These are phyloP conservation scores for Penicillium canescens DNA, from an alignment of 495 filamentous ascomycete species.

Conservation along the genomic window DNA sequence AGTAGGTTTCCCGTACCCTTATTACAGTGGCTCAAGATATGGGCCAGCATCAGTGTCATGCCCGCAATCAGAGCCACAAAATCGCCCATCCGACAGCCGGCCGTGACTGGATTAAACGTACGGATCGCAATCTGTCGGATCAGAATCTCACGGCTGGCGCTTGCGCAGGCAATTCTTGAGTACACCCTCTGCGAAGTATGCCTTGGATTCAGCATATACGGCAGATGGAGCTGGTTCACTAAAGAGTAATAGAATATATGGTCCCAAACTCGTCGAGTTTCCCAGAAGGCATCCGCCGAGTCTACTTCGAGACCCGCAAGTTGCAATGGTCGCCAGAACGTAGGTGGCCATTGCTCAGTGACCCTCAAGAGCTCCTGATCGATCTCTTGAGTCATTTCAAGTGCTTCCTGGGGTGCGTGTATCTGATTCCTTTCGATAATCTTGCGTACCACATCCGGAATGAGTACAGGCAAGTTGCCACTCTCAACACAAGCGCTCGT, in stretches of 20 bases:
- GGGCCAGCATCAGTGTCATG: not conserved
- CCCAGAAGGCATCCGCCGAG: slow-evolving; percentile 3
- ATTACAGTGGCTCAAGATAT: not conserved
- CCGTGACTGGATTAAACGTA: slow-evolving; percentile 7
- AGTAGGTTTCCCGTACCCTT: not conserved
- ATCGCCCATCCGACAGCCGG: not conserved
- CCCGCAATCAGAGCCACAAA: not conserved
- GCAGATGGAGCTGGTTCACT: slow-evolving; percentile 23
- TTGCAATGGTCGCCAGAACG: not conserved
- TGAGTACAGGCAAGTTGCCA: not conserved
- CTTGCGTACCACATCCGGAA: not conserved
- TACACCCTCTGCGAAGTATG: slow-evolving; percentile 13
- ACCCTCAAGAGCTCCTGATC: not conserved
- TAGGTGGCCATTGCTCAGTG: not conserved
- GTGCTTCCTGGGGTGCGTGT: not conserved
- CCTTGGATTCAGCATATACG: slow-evolving; percentile 16
- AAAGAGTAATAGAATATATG: slow-evolving; percentile 44
- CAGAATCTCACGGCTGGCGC: slow-evolving; percentile 39
- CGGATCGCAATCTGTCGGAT: slow-evolving; percentile 15
- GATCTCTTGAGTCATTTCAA: not conserved
- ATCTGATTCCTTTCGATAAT: not conserved
- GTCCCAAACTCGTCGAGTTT: slow-evolving; percentile 14
- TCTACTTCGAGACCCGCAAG: slow-evolving; percentile 6
- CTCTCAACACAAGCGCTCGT: not conserved
- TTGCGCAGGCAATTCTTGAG: slow-evolving; percentile 37